Evolutionary conservation across 2,329 filamentous ascomycete genomes (phyloP).

Genomic region (Endoconidiophora laricicola): DNA sequence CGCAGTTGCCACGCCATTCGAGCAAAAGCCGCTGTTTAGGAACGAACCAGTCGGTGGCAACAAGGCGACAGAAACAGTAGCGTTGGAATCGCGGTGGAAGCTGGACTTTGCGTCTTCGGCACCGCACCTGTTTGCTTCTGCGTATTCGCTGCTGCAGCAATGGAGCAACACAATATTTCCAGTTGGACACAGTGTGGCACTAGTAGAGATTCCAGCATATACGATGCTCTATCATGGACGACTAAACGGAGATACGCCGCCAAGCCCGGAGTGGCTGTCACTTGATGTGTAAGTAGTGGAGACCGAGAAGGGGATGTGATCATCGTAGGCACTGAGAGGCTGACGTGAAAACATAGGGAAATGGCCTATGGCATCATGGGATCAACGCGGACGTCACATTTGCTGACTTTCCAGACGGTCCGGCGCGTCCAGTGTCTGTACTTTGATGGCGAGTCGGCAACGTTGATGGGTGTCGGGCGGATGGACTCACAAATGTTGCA

Average conservation of each 20-base stretch:
- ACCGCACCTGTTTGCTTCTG: slow-evolving; percentile 32
- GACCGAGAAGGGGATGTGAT: not conserved
- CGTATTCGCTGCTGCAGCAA: slow-evolving; percentile 30
- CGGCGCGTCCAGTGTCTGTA: slow-evolving; percentile 27
- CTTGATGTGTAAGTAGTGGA: slow-evolving; percentile 27
- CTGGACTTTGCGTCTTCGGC: slow-evolving; percentile 31
- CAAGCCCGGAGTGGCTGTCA: slow-evolving; percentile 34
- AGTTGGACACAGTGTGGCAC: slow-evolving; percentile 30
- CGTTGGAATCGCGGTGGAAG: slow-evolving; percentile 14
- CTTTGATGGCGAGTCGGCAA: slow-evolving; percentile 33
- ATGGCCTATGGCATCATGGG: slow-evolving; percentile 40
- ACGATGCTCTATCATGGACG: slow-evolving; percentile 34
- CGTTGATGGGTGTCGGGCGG: slow-evolving; percentile 29
- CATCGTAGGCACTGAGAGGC: slow-evolving; percentile 5
- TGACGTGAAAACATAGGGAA: slow-evolving; percentile 18
- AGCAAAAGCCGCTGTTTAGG: too few species aligned
- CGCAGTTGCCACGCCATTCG: too few species aligned
- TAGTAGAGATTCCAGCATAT: slow-evolving; percentile 28
- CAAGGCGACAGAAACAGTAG: too few species aligned
- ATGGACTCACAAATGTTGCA: slow-evolving; percentile 33
- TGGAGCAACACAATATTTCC: slow-evolving; percentile 35
- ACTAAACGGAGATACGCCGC: slow-evolving; percentile 23
- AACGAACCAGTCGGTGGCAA: too few species aligned
- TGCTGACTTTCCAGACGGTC: slow-evolving; percentile 32
- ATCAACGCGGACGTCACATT: slow-evolving; percentile 23